A percentile compares a stretch with the other conserved stretches of the same genome.
These are phyloP conservation scores for Medicago ruthenica DNA, from an alignment of 306 rosid species.

Conservation along the genomic window DNA sequence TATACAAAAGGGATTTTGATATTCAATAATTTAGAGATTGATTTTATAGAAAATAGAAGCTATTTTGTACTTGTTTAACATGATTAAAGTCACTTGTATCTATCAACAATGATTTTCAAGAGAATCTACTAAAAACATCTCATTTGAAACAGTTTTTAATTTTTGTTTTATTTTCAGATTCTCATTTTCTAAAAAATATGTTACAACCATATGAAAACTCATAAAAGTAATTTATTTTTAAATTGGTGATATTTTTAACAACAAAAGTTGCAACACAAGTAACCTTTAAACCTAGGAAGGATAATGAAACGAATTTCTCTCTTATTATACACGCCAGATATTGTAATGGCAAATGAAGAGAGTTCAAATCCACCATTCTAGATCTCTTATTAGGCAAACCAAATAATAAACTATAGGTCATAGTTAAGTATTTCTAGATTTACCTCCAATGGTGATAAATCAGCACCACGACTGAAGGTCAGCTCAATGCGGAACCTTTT, in stretches of 20 bases:
- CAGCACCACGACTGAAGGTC: slow-evolving; percentile 99
- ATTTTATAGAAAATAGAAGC: too few species aligned
- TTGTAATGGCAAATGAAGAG: background rate
- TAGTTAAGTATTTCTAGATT: background rate
- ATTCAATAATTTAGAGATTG: too few species aligned
- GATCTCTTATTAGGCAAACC: slow-evolving; percentile 1
- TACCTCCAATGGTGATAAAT: slow-evolving; percentile 95
- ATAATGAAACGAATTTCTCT: slow-evolving; percentile 30
- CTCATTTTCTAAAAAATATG: too few species aligned
- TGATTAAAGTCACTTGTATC: too few species aligned
- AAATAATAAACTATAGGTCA: slow-evolving; percentile 31
- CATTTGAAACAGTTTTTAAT: too few species aligned
- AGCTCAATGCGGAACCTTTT: slow-evolving; percentile 84
- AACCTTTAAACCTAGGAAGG: slow-evolving; percentile 9
- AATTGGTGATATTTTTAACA: background rate
- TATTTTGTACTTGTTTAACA: too few species aligned
- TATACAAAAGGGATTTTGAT: too few species aligned
- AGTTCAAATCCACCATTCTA: slow-evolving; percentile 17
- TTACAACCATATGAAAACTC: too few species aligned
- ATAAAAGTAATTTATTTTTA: too few species aligned
- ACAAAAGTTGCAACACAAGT: slow-evolving; percentile 2
- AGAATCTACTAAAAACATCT: too few species aligned
- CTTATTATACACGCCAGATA: slow-evolving; percentile 15
- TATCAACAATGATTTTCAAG: too few species aligned
- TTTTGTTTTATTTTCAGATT: too few species aligned